These are phyloP conservation scores for Xylaria castorea DNA, from an alignment of 495 filamentous ascomycete species.

Conservation along the genomic window DNA sequence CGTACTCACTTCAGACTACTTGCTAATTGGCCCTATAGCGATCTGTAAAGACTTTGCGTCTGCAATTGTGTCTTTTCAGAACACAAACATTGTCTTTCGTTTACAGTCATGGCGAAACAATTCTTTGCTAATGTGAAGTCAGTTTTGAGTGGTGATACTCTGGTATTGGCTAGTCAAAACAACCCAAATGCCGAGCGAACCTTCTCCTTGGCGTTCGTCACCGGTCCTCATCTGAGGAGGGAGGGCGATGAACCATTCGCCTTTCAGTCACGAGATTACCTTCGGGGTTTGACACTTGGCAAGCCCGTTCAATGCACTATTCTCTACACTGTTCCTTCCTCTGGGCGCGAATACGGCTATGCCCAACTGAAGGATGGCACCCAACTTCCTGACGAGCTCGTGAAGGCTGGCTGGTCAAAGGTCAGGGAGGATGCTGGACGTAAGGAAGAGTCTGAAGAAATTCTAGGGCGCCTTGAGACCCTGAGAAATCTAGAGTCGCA, in stretches of 20 bases:
- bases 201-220: conserved; percentile 89
- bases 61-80: conserved; percentile 6
- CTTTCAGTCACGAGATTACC: conserved; percentile 91
- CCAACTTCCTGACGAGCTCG: conserved; percentile 75
- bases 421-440: conserved; percentile 90
- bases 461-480: conserved; percentile 71
- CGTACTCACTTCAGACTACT: not conserved
- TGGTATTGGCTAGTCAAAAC: conserved; percentile 76
- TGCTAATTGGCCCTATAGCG: not conserved
- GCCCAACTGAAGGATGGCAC: conserved; percentile 75
- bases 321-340: conserved; percentile 80
- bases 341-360: conserved; percentile 86
- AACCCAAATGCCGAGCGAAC: conserved; percentile 80
- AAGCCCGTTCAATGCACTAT: conserved; percentile 85
- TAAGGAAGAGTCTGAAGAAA: conserved; percentile 82
- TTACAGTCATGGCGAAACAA: conserved; percentile 49
- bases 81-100: conserved; percentile 15
- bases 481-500: conserved; percentile 79
- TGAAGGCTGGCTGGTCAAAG: conserved; percentile 88
- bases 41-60: conserved; percentile 36
- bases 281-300: conserved; percentile 82
- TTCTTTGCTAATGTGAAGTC: conserved; percentile 85
- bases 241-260: conserved; percentile 92
- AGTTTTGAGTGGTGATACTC: conserved; percentile 89
- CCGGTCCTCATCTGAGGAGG: conserved; percentile 81